These are phyloP conservation scores for Fusarium verrucosum DNA, from an alignment of 2,329 filamentous ascomycete genomes.

Conservation along the genomic window DNA sequence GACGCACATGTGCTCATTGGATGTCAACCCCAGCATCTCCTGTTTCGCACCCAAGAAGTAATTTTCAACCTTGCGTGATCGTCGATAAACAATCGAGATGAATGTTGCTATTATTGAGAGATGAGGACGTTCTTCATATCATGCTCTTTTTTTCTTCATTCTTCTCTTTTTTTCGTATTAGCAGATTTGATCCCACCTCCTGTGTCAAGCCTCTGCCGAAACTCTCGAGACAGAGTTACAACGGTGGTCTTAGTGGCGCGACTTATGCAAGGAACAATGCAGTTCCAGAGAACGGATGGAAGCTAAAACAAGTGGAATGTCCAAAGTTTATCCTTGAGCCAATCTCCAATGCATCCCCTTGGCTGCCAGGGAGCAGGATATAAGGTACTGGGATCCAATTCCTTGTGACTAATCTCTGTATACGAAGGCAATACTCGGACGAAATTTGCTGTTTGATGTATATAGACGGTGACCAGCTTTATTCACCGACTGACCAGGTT, in stretches of 20 bases:
- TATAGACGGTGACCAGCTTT: neutral
- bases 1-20: slow-evolving; percentile 32
- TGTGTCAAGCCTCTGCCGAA: slow-evolving; percentile 1
- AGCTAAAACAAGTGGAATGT: slow-evolving; percentile 12
- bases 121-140: neutral
- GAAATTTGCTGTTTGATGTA: neutral
- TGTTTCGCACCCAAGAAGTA: slow-evolving; percentile 38
- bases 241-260: slow-evolving; percentile 6
- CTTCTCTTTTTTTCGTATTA: slow-evolving; percentile 8
- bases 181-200: slow-evolving; percentile 9
- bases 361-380: no score
- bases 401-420: slow-evolving; percentile 28
- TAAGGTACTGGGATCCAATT: slow-evolving; percentile 6
- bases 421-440: slow-evolving; percentile 8
- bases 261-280: slow-evolving; percentile 33
- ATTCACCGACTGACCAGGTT: no score
- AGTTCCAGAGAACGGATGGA: slow-evolving; percentile 3
- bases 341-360: slow-evolving; percentile 24
- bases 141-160: no score
- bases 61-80: slow-evolving; percentile 38
- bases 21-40: slow-evolving; percentile 28
- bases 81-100: slow-evolving; percentile 30
- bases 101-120: slow-evolving; percentile 6
- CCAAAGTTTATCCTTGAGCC: slow-evolving; percentile 20
- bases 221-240: neutral